Evolutionary conservation across 106 monocot species (phyloP), one percentile per base, ranked within the genome.

Genomic region (Triglochin maritima): DNA sequence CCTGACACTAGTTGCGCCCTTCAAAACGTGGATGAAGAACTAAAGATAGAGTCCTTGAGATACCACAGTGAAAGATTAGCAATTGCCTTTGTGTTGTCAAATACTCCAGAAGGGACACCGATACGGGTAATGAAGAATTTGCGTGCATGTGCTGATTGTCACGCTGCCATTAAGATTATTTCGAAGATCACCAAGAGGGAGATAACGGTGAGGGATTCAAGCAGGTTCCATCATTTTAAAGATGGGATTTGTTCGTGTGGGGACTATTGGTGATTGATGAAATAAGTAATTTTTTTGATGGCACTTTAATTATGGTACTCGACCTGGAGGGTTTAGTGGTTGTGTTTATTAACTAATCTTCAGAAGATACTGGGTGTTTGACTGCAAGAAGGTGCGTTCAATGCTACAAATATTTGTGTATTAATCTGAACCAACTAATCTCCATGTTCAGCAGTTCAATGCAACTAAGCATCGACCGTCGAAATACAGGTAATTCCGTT

Each of bases 1-100:
- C 79, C 83, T 17, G 85, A 87, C 47, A 71, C 87, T 3, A 76
- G 79, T 42, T 87, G 79, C 57, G 80, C 83, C 3, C 81, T 79
- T 17, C 90, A 80, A 65, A 81, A 85, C 66, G 73, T 85, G 6
- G 90, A 74, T 45, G 85, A 95, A 5, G 85, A 76, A 44, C 54
- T 50, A 2, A 90, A 87, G 76, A 77, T 70, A 3, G 81, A 89
- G 66, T 89, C 84, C 0, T 67, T 90, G 69, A 83, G 63, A 69
- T 78, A 85, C 65, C 94, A 94, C 59, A 90, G 94, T 53, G 94
- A 90, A 67, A 84, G 85, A 50, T 52, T 90, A 62, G 90, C 94
- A 5, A 85, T 95, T 47, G 82, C 80, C n/a, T 83, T 85, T 62
- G 84, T 82, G 5, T 71, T 94, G 66, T 61, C 81, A 3, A 69